A percentile compares a stretch with the other conserved stretches of the same genome.
These are phyloP conservation scores for Plenodomus lindquistii DNA, from an alignment of 2,329 filamentous ascomycete species.

Conservation along the genomic window DNA sequence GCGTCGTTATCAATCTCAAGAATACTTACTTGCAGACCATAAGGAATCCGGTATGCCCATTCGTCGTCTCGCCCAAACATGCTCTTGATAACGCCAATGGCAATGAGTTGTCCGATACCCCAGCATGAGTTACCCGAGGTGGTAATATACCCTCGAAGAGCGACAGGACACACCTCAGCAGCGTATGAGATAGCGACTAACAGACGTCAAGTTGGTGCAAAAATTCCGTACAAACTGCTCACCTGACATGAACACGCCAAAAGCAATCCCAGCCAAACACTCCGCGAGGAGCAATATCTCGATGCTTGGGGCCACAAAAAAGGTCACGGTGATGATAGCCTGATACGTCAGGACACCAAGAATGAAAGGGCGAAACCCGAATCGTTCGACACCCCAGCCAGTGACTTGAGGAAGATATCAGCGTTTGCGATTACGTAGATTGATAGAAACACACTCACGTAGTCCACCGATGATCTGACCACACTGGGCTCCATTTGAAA, in stretches of 20 bases:
- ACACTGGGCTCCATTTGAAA: slow-evolving; percentile 46
- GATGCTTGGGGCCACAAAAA: slow-evolving; percentile 25
- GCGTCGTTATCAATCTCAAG: too few relatives aligned
- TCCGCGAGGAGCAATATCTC: slow-evolving; percentile 21
- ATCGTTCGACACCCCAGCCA: slow-evolving; percentile 19
- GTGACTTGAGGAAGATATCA: slow-evolving; percentile 30
- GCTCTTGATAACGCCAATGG: slow-evolving; percentile 67
- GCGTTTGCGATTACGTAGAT: slow-evolving; percentile 27
- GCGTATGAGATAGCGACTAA: slow-evolving; percentile 49
- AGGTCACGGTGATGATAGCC: slow-evolving; percentile 21
- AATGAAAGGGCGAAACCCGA: slow-evolving; percentile 35
- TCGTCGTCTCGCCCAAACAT: slow-evolving; percentile 63
- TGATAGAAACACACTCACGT: too few relatives aligned
- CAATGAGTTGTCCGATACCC: slow-evolving; percentile 64
- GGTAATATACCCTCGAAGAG: slow-evolving; percentile 58
- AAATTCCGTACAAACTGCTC: too few relatives aligned
- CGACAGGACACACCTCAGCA: slow-evolving; percentile 67
- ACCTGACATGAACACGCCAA: slow-evolving; percentile 41
- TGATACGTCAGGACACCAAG: slow-evolving; percentile 17
- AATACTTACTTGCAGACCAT: too few relatives aligned
- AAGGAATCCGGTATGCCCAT: slow-evolving; percentile 67
- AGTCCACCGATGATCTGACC: slow-evolving; percentile 49
- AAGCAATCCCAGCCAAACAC: slow-evolving; percentile 38
- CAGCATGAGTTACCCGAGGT: slow-evolving; percentile 56
- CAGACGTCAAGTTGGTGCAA: slow-evolving; percentile 7